Evolutionary conservation across 148 eudicot genomes (phyloP).

Genomic region (Euryodendron excelsum): DNA sequence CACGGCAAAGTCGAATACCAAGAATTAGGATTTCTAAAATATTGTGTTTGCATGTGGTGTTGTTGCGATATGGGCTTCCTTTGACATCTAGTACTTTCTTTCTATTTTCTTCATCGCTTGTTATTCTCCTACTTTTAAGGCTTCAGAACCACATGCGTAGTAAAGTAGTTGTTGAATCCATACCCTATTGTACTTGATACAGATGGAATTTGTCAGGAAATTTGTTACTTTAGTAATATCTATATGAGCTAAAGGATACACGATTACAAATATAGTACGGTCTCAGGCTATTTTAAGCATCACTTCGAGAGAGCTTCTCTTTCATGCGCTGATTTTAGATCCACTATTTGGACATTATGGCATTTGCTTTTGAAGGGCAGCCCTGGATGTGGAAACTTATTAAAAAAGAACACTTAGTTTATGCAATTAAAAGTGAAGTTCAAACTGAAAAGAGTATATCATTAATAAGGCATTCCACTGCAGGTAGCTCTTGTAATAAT

Average conservation of each 20-base stretch:
- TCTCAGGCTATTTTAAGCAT: background rate
- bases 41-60: conserved; percentile 3
- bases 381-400: background rate
- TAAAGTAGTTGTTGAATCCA: background rate
- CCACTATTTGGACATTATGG: conserved; percentile 8
- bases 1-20: background rate
- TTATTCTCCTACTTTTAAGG: conserved; percentile 7
- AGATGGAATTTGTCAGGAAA: conserved; percentile 4
- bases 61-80: conserved; percentile 6
- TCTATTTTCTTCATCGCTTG: background rate
- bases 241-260: background rate
- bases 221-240: background rate
- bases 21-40: background rate
- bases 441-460: no score
- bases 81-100: background rate
- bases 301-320: background rate
- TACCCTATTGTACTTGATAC: no score
- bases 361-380: conserved; percentile 13
- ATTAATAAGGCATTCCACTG: no score
- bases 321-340: background rate
- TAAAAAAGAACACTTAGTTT: no score
- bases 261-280: background rate
- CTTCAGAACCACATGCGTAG: background rate
- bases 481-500: no score
- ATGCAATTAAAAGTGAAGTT: no score